Percentiles rank a stretch among this genome's conserved stretches.
These are phyloP conservation scores for Tylopilus sp. DNA, from an alignment of 1,284 basidiomycete genomes.

Conservation along the genomic window DNA sequence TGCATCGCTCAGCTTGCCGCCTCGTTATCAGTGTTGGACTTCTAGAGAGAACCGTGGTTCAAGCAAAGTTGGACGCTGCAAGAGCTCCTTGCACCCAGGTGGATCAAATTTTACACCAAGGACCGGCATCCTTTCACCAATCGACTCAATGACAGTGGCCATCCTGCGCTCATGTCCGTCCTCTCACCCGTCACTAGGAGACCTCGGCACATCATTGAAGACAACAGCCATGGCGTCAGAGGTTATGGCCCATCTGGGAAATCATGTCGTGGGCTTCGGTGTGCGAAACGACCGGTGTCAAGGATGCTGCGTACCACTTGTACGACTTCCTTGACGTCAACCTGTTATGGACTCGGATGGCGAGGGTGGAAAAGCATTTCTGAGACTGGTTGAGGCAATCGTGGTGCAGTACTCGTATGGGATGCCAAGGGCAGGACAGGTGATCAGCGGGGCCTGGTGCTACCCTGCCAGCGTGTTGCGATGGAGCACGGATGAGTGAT, in stretches of 20 bases:
- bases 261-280: constrained; percentile 1
- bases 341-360: neutral
- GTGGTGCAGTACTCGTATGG: no score
- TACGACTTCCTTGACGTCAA: neutral
- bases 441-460: no score
- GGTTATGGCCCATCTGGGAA: constrained; percentile 9
- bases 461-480: no score
- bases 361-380: constrained; percentile 12
- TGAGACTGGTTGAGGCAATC: constrained; percentile 7
- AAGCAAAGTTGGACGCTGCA: constrained; percentile 41
- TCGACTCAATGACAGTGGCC: constrained; percentile 31
- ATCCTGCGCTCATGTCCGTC: constrained; percentile 18
- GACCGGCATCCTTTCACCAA: constrained; percentile 32
- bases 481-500: no score
- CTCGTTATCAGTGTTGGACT: constrained; percentile 24
- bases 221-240: constrained; percentile 34
- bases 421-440: no score
- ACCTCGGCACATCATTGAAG: constrained; percentile 24
- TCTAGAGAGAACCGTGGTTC: constrained; percentile 40
- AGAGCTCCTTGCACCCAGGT: constrained; percentile 35
- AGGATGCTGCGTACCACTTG: neutral
- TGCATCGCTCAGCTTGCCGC: constrained; percentile 38
- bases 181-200: constrained; percentile 33
- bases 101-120: constrained; percentile 39
- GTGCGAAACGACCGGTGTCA: neutral